Base-by-base conservation (phyloP, 257 asterid genomes). In the Solanum etuberosum region DNA sequence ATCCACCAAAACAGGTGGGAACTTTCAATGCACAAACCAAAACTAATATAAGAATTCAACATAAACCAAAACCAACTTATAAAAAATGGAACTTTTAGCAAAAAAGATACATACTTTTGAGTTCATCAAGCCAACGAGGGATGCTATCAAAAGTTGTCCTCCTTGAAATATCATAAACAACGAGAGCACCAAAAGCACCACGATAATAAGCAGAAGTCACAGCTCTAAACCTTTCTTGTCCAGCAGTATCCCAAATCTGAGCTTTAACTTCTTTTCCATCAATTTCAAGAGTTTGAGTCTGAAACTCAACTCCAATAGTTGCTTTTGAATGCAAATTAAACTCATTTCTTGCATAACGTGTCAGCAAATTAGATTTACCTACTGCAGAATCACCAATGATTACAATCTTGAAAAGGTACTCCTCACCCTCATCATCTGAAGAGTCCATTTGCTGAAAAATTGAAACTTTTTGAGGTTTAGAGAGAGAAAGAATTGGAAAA, bases 241-340 rank as follows among this genome's bases (percentile, higher is more conserved):
- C 95, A 86, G 97, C 97, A 85, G 97, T 93, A 88, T 94, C 97
- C 97, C 97, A 94, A 92, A 94, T 94, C 96, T 93, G 97, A 87
- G 97, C 97, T 92, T 94, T 94, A 9, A 94, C 93, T 88, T 94
- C 97, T 70, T 94, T 94, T 7, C 97, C 97, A 67, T 94, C 95
- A 89, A 94, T 92, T 85, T 92, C 95, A 42, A 93, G 93, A 31
- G 94, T 86, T 86, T 94, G 95, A 13, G 97, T 94, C 88, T 94
- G 97, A 87, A 94, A 94, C 87, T 94, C 97, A 21, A 94, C 97
- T 32, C 97, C 95, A 67, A 93, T 94, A 21, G 95, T 93, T 88
- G 97, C 89, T 88, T 94, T 94, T 35, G 97, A 93, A 88, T 93
- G 94, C 73, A 92, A 57, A 78, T 90, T 94, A 93, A 94, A 94